Evolutionary conservation across 1,284 basidiomycete species (phyloP).

Genomic region (Stygiomarasmius scandens): DNA sequence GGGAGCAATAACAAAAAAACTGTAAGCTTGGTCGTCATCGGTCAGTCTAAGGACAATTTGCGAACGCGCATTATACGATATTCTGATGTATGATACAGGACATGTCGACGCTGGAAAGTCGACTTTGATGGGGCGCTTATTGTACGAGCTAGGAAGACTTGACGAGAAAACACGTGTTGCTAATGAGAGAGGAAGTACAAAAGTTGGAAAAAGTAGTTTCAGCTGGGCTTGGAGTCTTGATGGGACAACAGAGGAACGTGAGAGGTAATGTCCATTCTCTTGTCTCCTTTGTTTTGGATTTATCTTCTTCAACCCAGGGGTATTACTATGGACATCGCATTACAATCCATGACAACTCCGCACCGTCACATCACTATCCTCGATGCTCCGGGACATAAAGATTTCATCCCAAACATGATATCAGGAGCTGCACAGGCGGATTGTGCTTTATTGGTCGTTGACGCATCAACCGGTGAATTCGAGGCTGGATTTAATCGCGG

Average conservation of each 20-base stretch:
- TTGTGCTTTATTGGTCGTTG: constrained; percentile 93
- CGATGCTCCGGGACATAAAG: constrained; percentile 95
- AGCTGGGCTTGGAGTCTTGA: constrained; percentile 98
- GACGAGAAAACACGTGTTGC: constrained; percentile 83
- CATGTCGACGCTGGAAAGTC: constrained; percentile 99
- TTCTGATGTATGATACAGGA: constrained; percentile 49
- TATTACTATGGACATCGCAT: constrained; percentile 96
- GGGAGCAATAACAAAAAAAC: constrained; percentile 64
- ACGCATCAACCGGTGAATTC: constrained; percentile 89
- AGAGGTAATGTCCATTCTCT: constrained; percentile 60
- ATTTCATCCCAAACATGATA: constrained; percentile 99
- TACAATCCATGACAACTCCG: constrained; percentile 79
- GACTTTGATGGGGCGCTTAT: constrained; percentile 92
- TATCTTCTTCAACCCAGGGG: constrained; percentile 58
- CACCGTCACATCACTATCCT: constrained; percentile 87
- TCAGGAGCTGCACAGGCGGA: constrained; percentile 97
- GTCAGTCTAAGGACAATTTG: constrained; percentile 47
- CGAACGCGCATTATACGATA: constrained; percentile 4
- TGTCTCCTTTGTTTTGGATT: constrained; percentile 4
- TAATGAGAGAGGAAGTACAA: constrained; percentile 91
- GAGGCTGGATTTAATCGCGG: constrained; percentile 94
- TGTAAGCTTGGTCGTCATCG: constrained; percentile 91
- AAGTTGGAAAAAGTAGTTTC: constrained; percentile 92
- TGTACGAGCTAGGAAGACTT: constrained; percentile 90
- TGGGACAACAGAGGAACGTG: constrained; percentile 90